A percentile compares a stretch with the other conserved stretches of the same genome.
Conservation (phyloP, 495 filamentous ascomycete species). For the Penicillium arizonense region DNA sequence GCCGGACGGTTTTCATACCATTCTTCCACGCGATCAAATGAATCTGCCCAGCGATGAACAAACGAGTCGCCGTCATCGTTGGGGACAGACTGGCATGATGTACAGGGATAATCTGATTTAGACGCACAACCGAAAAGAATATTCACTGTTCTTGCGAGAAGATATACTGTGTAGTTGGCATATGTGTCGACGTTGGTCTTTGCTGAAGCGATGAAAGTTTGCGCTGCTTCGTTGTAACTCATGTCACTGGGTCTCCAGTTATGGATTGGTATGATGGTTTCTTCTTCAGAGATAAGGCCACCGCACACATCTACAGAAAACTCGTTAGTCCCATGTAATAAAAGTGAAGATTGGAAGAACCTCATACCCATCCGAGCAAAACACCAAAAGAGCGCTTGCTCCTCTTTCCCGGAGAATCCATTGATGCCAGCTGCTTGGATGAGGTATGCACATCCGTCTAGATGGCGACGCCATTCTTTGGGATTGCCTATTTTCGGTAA, state of each 20-base stretch:
- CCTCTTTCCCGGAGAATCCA: conserved; percentile 39
- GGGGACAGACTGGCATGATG: conserved; percentile 18
- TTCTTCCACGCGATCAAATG: conserved; percentile 35
- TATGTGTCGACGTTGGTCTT: conserved; percentile 29
- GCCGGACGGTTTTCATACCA: conserved; percentile 39
- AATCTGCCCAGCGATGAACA: conserved; percentile 29
- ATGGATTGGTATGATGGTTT: conserved; percentile 34
- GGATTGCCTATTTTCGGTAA: conserved; percentile 23
- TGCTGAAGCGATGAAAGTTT: conserved; percentile 26
- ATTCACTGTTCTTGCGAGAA: conserved; percentile 35
- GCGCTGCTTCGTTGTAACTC: conserved; percentile 24
- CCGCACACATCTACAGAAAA: conserved; percentile 34
- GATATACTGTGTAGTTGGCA: conserved; percentile 46
- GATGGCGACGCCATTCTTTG: conserved; percentile 44
- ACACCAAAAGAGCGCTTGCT: conserved; percentile 48
- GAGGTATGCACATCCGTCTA: conserved; percentile 46
- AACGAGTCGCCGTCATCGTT: conserved; percentile 22
- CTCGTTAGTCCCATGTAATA: background rate
- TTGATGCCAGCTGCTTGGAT: conserved; percentile 39
- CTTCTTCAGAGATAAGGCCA: conserved; percentile 42
- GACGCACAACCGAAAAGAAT: conserved; percentile 28
- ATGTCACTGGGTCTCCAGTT: conserved; percentile 32
- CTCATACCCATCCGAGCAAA: conserved; percentile 45
- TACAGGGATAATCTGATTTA: conserved; percentile 11
- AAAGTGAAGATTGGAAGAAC: background rate